Conservation (phyloP, 2,329 filamentous ascomycete genomes). For the Diaporthe humulicola region DNA sequence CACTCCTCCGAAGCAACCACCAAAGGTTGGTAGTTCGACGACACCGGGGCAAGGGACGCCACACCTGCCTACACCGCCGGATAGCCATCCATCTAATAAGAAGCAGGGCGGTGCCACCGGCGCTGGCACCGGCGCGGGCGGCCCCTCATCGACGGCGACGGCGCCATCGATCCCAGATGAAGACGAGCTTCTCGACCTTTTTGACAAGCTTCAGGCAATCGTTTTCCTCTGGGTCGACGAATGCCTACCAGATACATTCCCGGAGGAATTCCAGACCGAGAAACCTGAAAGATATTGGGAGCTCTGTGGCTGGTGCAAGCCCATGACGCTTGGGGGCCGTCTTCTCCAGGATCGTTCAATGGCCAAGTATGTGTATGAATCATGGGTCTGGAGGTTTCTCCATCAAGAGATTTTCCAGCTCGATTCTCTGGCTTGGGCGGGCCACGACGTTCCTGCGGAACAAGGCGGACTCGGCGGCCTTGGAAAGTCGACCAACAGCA, state of each 20-base stretch:
- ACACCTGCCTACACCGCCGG: no score
- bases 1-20: neutral
- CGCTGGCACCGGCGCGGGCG: neutral
- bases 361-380: slow-evolving; percentile 24
- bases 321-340: neutral
- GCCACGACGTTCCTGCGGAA: neutral
- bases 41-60: neutral
- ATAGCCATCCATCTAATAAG: neutral
- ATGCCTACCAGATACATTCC: neutral
- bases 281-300: slow-evolving; percentile 14
- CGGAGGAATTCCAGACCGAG: neutral
- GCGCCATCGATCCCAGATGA: neutral
- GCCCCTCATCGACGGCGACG: neutral
- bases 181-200: neutral
- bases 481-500: neutral
- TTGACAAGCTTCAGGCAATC: neutral
- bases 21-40: neutral
- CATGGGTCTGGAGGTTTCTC: slow-evolving; percentile 21
- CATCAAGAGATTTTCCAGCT: neutral
- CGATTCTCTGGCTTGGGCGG: neutral
- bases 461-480: neutral
- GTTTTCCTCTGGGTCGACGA: neutral
- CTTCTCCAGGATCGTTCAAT: neutral
- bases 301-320: slow-evolving; percentile 12
- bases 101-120: neutral